Conservation (phyloP, 2,329 filamentous ascomycete genomes). For the Pyrenochaeta sp. region DNA sequence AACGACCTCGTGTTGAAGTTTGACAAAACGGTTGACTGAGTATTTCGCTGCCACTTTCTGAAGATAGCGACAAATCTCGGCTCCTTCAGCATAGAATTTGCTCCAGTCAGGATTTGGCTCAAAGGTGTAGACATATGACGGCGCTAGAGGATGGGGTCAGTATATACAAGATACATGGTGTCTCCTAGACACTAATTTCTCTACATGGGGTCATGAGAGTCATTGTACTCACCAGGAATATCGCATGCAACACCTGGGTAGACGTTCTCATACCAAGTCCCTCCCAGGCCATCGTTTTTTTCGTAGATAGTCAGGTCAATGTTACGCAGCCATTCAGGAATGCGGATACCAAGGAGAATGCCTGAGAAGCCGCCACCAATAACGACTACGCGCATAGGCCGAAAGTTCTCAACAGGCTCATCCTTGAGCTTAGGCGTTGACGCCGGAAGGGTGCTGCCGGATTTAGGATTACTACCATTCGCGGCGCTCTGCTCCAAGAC, state of each 20-base stretch:
- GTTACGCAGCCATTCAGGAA: conserved; percentile 40
- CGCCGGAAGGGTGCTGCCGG: no score
- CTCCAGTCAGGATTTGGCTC: conserved; percentile 50
- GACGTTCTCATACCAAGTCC: conserved; percentile 4
- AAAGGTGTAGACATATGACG: conserved; percentile 29
- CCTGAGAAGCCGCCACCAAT: conserved; percentile 47
- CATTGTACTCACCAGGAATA: no score
- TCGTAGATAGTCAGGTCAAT: conserved; percentile 43
- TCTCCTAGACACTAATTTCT: no score
- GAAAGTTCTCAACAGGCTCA: no score
- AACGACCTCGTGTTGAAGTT: background rate
- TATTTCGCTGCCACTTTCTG: conserved; percentile 42
- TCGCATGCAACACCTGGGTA: background rate
- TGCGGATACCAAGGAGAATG: conserved; percentile 46
- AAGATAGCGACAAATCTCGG: conserved; percentile 49
- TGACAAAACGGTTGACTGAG: background rate
- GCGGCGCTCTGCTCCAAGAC: no score
- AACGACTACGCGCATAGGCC: conserved; percentile 46
- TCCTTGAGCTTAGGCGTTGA: no score
- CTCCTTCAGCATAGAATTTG: conserved; percentile 42
- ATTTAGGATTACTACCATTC: no score
- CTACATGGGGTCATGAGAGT: no score
- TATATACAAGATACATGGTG: no score
- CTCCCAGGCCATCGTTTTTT: conserved; percentile 44
- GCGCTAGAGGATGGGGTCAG: no score